Evolutionary conservation across 139 green algal genomes (phyloP).

Genomic region (Micractinium conductrix): DNA sequence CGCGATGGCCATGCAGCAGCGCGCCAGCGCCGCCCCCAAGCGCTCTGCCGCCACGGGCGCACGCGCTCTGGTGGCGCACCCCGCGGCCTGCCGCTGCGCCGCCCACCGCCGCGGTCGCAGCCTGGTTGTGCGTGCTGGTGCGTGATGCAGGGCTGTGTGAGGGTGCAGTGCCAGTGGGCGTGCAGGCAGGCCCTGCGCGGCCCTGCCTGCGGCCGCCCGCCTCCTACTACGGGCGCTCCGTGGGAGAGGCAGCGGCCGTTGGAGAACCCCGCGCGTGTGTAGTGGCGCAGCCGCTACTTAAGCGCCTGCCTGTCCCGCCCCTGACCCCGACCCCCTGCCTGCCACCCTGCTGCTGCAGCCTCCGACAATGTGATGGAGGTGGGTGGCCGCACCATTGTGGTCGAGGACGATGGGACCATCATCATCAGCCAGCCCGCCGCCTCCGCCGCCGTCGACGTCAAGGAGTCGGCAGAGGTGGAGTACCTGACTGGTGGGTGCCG

Average conservation of each 20-base stretch:
- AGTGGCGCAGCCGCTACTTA: background rate
- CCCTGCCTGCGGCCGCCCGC: background rate
- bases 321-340: background rate
- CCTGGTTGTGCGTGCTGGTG: slow-evolving; percentile 7
- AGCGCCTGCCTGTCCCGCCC: background rate
- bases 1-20: slow-evolving; percentile 1
- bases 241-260: too few species aligned
- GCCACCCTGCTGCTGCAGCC: background rate
- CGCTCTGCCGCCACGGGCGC: background rate
- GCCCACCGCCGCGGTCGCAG: background rate
- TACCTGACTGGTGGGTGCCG: slow-evolving; percentile 10
- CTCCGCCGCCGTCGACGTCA: background rate
- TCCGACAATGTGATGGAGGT: slow-evolving; percentile 2
- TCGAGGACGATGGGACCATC: slow-evolving; percentile 25
- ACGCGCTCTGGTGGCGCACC: background rate
- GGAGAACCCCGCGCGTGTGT: background rate
- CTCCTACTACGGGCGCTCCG: background rate
- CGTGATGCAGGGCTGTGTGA: background rate
- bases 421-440: background rate
- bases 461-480: background rate
- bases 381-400: slow-evolving; percentile 17
- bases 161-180: background rate
- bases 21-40: background rate
- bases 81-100: background rate
- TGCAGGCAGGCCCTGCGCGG: background rate